A percentile compares a stretch with the other conserved stretches of the same genome.
phyloP scores from a whole-genome alignment of 2,329 filamentous ascomycete genomes.

The Fusarium coicis region DNA sequence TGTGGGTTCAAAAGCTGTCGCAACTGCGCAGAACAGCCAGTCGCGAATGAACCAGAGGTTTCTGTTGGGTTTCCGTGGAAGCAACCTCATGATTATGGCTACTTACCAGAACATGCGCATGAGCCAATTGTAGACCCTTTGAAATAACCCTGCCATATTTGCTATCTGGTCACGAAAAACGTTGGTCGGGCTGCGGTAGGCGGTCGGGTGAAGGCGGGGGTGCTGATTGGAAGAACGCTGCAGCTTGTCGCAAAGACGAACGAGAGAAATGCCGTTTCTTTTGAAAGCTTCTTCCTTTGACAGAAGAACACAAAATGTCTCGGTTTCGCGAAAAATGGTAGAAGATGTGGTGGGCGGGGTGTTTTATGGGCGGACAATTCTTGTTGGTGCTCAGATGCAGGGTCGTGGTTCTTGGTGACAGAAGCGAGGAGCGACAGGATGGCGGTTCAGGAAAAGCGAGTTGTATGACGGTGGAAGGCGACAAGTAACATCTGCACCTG shows the following conservation, averaged over 20 bases:
- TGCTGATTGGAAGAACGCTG: conserved; percentile 35
- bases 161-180: conserved; percentile 34
- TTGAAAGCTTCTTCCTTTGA: conserved; percentile 11
- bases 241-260: conserved; percentile 24
- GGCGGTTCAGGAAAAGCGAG: conserved; percentile 42
- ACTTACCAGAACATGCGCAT: conserved; percentile 95
- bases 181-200: conserved; percentile 38
- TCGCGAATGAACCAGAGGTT: conserved; percentile 7
- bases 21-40: conserved; percentile 13
- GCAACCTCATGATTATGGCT: conserved; percentile 8
- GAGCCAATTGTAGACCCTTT: conserved; percentile 97
- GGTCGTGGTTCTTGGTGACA: conserved; percentile 31
- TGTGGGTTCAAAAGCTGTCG: conserved; percentile 33
- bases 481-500: conserved; percentile 45
- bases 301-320: conserved; percentile 26
- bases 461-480: conserved; percentile 44
- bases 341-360: conserved; percentile 43
- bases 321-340: conserved; percentile 32
- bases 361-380: conserved; percentile 43
- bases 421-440: conserved; percentile 32
- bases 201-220: conserved; percentile 43
- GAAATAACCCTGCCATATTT: conserved; percentile 89
- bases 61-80: conserved; percentile 14
- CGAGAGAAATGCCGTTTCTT: conserved; percentile 10
- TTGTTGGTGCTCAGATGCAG: conserved; percentile 43